Evolutionary conservation across 2,329 filamentous ascomycete genomes (phyloP).

Genomic region (Monilinia laxa): DNA sequence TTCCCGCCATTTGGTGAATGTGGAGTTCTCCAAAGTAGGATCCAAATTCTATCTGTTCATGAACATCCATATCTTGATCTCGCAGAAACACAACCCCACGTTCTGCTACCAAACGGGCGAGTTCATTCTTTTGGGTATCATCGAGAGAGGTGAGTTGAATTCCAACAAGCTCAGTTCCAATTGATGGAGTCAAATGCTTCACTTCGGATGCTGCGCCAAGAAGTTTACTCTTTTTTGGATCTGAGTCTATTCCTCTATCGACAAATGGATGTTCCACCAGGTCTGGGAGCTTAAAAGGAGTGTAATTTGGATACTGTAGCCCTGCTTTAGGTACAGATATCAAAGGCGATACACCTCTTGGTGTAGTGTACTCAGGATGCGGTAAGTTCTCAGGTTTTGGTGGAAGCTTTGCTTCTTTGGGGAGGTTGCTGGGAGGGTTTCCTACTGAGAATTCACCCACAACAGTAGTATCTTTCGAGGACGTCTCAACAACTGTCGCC

Average conservation of each 20-base stretch:
- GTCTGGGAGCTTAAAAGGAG: constrained; percentile 22
- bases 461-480: background rate
- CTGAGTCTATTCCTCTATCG: constrained; percentile 27
- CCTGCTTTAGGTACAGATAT: constrained; percentile 18
- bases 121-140: constrained; percentile 69
- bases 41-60: constrained; percentile 46
- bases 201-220: constrained; percentile 37
- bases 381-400: constrained; percentile 21
- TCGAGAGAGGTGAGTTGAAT: constrained; percentile 67
- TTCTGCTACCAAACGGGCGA: constrained; percentile 68
- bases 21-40: constrained; percentile 46
- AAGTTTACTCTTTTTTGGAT: constrained; percentile 45
- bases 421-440: background rate
- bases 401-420: constrained; percentile 7
- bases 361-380: constrained; percentile 16
- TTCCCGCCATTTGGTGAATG: constrained; percentile 22
- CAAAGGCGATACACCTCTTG: constrained; percentile 18
- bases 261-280: constrained; percentile 20
- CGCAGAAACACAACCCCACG: constrained; percentile 53
- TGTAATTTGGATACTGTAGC: constrained; percentile 22
- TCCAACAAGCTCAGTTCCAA: constrained; percentile 67
- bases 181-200: constrained; percentile 57
- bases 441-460: background rate
- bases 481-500: background rate
- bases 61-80: constrained; percentile 47